These are phyloP conservation scores for Trichoderma erinaceum DNA, from an alignment of 495 filamentous ascomycete genomes.

Conservation along the genomic window DNA sequence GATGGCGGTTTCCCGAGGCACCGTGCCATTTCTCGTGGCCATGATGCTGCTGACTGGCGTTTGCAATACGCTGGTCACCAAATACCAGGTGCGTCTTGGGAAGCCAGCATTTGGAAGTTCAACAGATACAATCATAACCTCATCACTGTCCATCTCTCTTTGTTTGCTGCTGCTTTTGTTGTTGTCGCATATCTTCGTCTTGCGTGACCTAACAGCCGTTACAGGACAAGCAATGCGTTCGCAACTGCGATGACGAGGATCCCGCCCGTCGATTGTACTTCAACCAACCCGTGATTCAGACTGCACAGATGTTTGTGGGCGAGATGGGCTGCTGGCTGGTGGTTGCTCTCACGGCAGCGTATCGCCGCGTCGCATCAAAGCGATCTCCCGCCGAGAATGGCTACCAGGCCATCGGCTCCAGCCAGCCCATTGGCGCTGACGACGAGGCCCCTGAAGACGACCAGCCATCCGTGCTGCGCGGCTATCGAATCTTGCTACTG, in stretches of 20 bases:
- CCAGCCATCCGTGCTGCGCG: constrained; percentile 52
- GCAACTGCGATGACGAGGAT: constrained; percentile 73
- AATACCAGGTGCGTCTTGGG: constrained; percentile 66
- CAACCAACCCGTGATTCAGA: constrained; percentile 95
- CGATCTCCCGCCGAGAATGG: constrained; percentile 43
- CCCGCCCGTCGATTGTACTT: constrained; percentile 63
- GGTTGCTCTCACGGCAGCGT: constrained; percentile 58
- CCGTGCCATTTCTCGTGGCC: constrained; percentile 75
- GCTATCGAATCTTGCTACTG: constrained; percentile 68
- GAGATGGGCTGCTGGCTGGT: constrained; percentile 92
- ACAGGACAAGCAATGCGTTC: constrained; percentile 93
- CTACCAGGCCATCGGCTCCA: constrained; percentile 55
- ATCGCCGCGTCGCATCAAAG: constrained; percentile 48
- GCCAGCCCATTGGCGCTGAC: constrained; percentile 29
- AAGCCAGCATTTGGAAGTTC: not conserved
- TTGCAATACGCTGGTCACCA: constrained; percentile 94
- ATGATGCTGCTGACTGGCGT: constrained; percentile 91
- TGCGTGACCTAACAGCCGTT: not conserved
- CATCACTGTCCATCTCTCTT: not conserved
- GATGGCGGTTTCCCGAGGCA: constrained; percentile 34
- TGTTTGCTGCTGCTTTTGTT: not conserved
- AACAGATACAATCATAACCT: not conserved
- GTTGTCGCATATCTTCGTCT: too few species aligned
- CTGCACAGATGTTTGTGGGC: constrained; percentile 88
- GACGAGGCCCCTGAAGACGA: constrained; percentile 43